phyloP scores from a whole-genome alignment of 768 basidiomycete species.

The Zangia roseola region DNA sequence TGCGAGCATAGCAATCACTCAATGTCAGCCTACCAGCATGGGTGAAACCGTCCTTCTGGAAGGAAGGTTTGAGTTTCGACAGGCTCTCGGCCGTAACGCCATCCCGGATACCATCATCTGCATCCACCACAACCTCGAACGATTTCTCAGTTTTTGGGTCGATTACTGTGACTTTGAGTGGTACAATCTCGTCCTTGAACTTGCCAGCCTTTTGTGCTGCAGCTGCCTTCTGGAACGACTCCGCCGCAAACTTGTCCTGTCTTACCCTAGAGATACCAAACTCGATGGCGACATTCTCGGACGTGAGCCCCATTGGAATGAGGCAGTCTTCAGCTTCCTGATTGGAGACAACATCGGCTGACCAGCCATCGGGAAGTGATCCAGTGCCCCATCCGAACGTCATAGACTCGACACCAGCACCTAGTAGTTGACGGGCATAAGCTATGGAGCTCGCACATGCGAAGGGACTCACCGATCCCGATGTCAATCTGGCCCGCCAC shows the following conservation, averaged over 20 bases:
- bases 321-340: constrained; percentile 78
- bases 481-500: constrained; percentile 78
- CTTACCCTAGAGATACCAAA: constrained; percentile 67
- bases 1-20: neutral
- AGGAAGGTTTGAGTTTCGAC: constrained; percentile 83
- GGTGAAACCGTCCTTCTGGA: constrained; percentile 70
- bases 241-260: constrained; percentile 86
- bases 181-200: constrained; percentile 83
- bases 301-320: constrained; percentile 90
- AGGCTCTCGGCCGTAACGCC: constrained; percentile 80
- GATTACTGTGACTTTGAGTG: constrained; percentile 64
- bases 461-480: constrained; percentile 66
- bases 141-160: constrained; percentile 76
- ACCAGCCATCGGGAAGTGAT: constrained; percentile 55
- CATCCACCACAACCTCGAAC: constrained; percentile 65
- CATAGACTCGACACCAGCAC: constrained; percentile 91
- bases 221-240: constrained; percentile 82
- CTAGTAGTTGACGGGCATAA: constrained; percentile 34
- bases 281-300: constrained; percentile 86
- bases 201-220: constrained; percentile 77
- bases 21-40: constrained; percentile 54
- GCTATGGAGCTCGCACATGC: neutral
- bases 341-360: constrained; percentile 62
- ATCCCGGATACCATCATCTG: constrained; percentile 84
- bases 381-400: constrained; percentile 68